Evolutionary conservation across 2,329 filamentous ascomycete genomes (phyloP).

Genomic region (Myriosclerotinia duriaeana): DNA sequence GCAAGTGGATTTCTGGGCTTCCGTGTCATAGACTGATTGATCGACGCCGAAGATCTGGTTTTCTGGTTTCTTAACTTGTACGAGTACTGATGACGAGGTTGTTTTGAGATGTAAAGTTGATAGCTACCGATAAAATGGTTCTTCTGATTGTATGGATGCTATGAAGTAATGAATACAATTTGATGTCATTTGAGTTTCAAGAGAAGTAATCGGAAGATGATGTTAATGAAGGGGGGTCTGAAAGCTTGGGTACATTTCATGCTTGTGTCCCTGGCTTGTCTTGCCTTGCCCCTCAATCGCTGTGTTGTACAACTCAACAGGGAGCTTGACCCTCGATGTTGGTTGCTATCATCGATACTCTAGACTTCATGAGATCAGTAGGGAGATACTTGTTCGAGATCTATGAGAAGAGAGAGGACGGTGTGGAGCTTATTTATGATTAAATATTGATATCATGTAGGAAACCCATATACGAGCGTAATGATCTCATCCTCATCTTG

Average conservation of each 20-base stretch:
- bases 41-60: conserved; percentile 9
- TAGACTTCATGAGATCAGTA: neutral
- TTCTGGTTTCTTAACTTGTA: neutral
- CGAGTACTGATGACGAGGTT: neutral
- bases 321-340: neutral
- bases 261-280: neutral
- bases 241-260: neutral
- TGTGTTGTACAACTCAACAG: conserved; percentile 17
- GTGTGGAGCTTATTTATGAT: too few relatives aligned
- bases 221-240: conserved; percentile 1
- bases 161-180: neutral
- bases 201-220: neutral
- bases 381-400: too few relatives aligned
- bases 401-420: too few relatives aligned
- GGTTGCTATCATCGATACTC: neutral
- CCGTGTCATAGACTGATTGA: conserved; percentile 18
- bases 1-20: neutral
- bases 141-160: neutral
- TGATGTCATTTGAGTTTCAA: neutral
- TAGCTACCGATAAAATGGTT: neutral
- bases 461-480: too few relatives aligned
- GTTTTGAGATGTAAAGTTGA: neutral
- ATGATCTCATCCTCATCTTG: neutral
- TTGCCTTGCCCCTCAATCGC: conserved; percentile 14
- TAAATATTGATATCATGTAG: too few relatives aligned